Conservation (phyloP, 2,329 filamentous ascomycete species). For the Cladosporium sp. region DNA sequence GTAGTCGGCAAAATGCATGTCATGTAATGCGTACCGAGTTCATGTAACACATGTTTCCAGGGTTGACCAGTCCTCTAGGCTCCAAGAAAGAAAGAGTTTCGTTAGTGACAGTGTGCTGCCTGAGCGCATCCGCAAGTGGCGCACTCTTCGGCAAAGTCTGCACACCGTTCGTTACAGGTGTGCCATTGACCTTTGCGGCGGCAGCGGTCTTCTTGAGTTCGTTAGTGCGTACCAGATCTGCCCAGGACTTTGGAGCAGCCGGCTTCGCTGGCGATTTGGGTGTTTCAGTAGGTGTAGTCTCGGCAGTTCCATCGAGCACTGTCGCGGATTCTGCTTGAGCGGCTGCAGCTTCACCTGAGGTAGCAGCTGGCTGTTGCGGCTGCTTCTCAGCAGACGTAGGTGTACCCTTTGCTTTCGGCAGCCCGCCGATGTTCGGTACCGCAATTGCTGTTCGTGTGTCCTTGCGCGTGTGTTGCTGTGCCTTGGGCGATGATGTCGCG, state of each 20-base stretch:
- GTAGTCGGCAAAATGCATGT: neutral
- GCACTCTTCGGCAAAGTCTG: conserved; percentile 42
- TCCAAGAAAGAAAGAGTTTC: conserved; percentile 78
- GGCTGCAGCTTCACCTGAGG: neutral
- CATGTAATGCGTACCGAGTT: conserved; percentile 72
- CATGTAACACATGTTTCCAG: conserved; percentile 99
- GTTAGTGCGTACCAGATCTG: conserved; percentile 60
- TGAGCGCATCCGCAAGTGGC: conserved; percentile 72
- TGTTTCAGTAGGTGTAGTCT: conserved; percentile 29
- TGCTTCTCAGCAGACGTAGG: conserved; percentile 35
- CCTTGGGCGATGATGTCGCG: conserved; percentile 27
- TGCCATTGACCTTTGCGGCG: conserved; percentile 24
- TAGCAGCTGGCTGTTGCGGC: neutral
- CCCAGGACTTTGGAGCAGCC: conserved; percentile 56
- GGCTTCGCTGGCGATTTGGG: conserved; percentile 38
- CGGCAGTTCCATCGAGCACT: conserved; percentile 8
- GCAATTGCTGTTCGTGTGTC: conserved; percentile 43
- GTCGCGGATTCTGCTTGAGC: neutral
- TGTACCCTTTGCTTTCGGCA: conserved; percentile 40
- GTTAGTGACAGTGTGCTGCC: conserved; percentile 64
- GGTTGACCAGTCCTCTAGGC: conserved; percentile 90
- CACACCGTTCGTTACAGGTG: conserved; percentile 21
- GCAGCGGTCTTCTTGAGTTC: conserved; percentile 28
- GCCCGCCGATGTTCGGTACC: conserved; percentile 51
- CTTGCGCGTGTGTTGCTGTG: conserved; percentile 31